A percentile compares a stretch with the other conserved stretches of the same genome.
Conservation (phyloP, 176 grass and related monocot species). For the Avena insularis region DNA sequence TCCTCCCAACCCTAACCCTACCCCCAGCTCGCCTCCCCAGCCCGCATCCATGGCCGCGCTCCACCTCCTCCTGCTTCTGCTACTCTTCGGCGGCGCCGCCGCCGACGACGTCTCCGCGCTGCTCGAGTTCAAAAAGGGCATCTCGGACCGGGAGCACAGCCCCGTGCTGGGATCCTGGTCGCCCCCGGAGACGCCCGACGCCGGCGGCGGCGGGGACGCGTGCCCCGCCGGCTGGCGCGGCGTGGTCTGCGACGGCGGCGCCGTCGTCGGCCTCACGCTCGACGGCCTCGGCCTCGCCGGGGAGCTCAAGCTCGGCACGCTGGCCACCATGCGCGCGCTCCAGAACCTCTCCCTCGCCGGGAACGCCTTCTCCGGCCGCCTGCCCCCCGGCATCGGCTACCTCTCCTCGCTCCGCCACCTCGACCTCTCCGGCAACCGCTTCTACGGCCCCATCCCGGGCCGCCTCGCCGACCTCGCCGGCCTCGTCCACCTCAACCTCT, state of each 20-base stretch:
- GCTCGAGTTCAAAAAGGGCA: conserved; percentile 97
- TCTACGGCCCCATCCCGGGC: conserved; percentile 87
- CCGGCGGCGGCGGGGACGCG: conserved; percentile 33
- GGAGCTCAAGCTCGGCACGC: conserved; percentile 85
- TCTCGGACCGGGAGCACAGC: conserved; percentile 47
- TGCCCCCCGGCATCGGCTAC: conserved; percentile 75
- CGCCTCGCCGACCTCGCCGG: conserved; percentile 76
- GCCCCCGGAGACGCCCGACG: conserved; percentile 32
- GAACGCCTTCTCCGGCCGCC: conserved; percentile 94
- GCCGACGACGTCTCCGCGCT: conserved; percentile 71
- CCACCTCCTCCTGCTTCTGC: conserved; percentile 43
- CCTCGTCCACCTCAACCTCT: conserved; percentile 90
- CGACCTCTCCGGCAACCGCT: conserved; percentile 88
- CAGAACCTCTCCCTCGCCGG: conserved; percentile 85
- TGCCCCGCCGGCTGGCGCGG: conserved; percentile 70
- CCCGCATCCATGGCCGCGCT: conserved; percentile 54
- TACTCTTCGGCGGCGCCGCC: conserved; percentile 15
- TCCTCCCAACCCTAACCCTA: conserved; percentile 56
- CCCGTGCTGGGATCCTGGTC: conserved; percentile 71
- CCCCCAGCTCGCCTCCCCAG: not conserved
- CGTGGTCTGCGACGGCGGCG: conserved; percentile 72
- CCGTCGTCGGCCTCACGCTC: conserved; percentile 67
- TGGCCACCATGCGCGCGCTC: conserved; percentile 60
- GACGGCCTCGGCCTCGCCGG: conserved; percentile 76
- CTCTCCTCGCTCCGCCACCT: conserved; percentile 75